Evolutionary conservation across 75 land plant genomes (phyloP), one percentile per base, ranked within the genome.

Genomic region (Adiantum capillusveneris): DNA sequence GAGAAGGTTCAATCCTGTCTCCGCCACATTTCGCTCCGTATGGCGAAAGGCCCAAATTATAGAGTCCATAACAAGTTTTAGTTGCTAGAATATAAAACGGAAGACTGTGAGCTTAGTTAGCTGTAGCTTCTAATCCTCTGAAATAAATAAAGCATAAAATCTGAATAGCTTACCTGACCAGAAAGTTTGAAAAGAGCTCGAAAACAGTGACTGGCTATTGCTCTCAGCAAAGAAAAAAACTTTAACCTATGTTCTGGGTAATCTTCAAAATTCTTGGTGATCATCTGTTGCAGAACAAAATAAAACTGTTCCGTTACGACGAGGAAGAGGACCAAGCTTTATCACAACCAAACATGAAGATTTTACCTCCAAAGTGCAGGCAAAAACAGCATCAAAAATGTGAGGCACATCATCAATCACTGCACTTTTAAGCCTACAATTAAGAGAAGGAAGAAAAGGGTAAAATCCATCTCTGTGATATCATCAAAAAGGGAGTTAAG

Each of bases 1-100:
- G 48, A 95, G 65, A 39, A 95, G 81, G 59, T 77, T 87, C 17
- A 95, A 79, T 3, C 99, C 97, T 57, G 97, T 95, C 67, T 95
- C 99, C n/a, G 99, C 99, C 69, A 95, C 95, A 71, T 95, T 95
- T 56, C 97, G 78, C 57, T 95, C 99, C 22, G 99, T 95, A 44
- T 86, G 90, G 2, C 87, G 81, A 58, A 86, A 86, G n/a, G 91
- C 91, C 88, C 91, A 87, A 18, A 69, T 82, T 6, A 88, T 88
- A 6, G 89, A 84, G 51, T 87, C 99, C 99, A 95, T 90, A 0
- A 95, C 96, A 62, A 95, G 84, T 74, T 95, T 95, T 60, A 95
- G 41, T 86, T 95, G 96, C 96, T 95, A 72, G 14, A 9, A 34
- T 34, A 34, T 34, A 9, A 3, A 34, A 34, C 7, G 7, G 7